Base-by-base conservation (phyloP, 257 asterid species). In the Nicotiana noctiflora region DNA sequence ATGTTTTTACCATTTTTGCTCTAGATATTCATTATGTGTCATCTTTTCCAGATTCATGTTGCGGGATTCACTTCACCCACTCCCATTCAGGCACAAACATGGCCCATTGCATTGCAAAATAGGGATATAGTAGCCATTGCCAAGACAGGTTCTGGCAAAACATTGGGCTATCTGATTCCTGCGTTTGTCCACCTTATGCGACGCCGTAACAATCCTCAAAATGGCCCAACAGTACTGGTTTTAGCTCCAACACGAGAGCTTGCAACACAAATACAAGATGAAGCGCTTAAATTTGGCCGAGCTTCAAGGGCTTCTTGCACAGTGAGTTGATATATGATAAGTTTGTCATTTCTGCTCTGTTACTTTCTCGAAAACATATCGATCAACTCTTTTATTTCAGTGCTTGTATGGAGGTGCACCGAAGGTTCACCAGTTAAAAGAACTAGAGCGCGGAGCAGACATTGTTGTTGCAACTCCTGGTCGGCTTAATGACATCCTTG, bases 391-490 rank as follows among this genome's bases (percentile, higher is more conserved):
- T 86, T 68, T 80, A 6, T 85, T 84, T 77, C 93, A 95, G 99
- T 95, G 99, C 89, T 87, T 95, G 82, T 95, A 92, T 86, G 99
- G 99, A 74, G 99, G 99, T 85, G 99, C 98, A 70, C 96, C 98
- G 11, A 95, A 95, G 84, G 95, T 92, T 79, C 92, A 91, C 81
- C 99, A 93, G 83, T 82, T 95, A 76, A 93, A 91, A 82, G 99
- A 95, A 80, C 91, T 95, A 46, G 99, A 95, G 4, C 91, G 97
- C 67, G 99, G 98, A 78, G 93, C 92, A 59, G 99, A 95, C 84
- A 89, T 95, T 60, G 94, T 95, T 80, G 98, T 95, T 81, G 99
- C 99, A 44, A 95, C 99, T 84, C 99, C 99, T 75, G 99, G 99
- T 52, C 97, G 99, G 52, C 97, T 95, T 83, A 95, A 95, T 90